A percentile compares a stretch with the other conserved stretches of the same genome.
Evolutionary conservation across 192 early-diverging fungal genomes (phyloP).

Genomic region (Podila epigama): DNA sequence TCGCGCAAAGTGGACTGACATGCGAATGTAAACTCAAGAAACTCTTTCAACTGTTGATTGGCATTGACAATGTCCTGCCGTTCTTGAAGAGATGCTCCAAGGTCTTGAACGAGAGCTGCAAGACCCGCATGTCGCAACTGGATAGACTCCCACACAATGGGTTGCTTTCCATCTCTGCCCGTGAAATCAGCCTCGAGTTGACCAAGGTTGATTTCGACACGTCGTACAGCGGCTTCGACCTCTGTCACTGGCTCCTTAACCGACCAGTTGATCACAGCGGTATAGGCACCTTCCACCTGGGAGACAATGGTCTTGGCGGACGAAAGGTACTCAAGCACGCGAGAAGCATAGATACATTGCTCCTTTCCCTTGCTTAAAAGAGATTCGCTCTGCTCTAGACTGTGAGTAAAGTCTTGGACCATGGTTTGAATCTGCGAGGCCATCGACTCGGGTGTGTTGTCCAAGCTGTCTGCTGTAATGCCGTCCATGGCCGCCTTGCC

Average conservation of each 20-base stretch:
- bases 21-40: conserved; percentile 16
- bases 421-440: conserved; percentile 11
- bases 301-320: conserved; percentile 7
- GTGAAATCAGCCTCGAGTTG: conserved; percentile 30
- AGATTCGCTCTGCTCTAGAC: conserved; percentile 8
- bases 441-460: conserved; percentile 7
- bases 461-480: conserved; percentile 21
- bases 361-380: conserved; percentile 19
- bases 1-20: conserved; percentile 28
- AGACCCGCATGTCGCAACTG: conserved; percentile 35
- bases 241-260: conserved; percentile 12
- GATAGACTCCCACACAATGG: conserved; percentile 37
- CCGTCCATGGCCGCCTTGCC: conserved; percentile 9
- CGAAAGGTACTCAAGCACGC: conserved; percentile 35
- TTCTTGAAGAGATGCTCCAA: conserved; percentile 19
- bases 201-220: conserved; percentile 3
- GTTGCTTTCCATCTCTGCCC: background rate
- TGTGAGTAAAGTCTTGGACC: conserved; percentile 2
- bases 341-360: conserved; percentile 22
- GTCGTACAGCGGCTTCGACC: conserved; percentile 10
- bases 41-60: conserved; percentile 30
- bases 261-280: conserved; percentile 22
- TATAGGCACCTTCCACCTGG: conserved; percentile 21
- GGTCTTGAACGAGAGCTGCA: conserved; percentile 20
- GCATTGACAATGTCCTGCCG: conserved; percentile 27